Base-by-base conservation (phyloP, 371 early-diverging fungal species). In the Zychaea mexicana region DNA sequence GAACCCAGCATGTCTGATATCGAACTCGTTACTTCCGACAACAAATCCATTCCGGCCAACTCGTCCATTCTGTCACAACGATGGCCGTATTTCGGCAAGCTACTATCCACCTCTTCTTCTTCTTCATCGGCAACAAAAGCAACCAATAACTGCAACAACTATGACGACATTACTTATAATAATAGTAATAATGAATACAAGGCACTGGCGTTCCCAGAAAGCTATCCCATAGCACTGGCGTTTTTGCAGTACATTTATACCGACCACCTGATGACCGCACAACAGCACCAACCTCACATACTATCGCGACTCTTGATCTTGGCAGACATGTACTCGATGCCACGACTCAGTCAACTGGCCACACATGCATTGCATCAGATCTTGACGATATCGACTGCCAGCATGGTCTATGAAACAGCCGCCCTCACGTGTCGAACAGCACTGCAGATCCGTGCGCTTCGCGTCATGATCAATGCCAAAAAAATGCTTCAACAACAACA, bases 171-270 rank as follows among this genome's bases (percentile, higher is more conserved):
- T n/a, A 3, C 7, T 1, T 17, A 42, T 42, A 42, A 42, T 42
- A 24, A 22, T 4, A 49, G 24, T 49, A 13, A 49, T 22, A 19
- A 49, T 6, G 49, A 49, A 22, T 49, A 49, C 49, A 49, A 49
- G 31, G 72, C 80, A 4, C 60, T 86, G 21, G 65, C 74, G 0
- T 81, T 89, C 32, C 88, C 90, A 0, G 91, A 87, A 33, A 76
- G 83, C 32, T 88, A 88, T 56, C 68, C 83, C n/a, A 86, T 87
- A 9, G 83, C 88, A 19, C 64, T 82, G 56, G 86, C 89, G 8
- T 90, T 92, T 61, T 70, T 91, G 13, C 90, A 90, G 55, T 92
- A 81, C 36, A 68, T 92, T 52, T 91, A 92, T 65, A 91, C 93
- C 0, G 90, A 88, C 64, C 84, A 87, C 65, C 71, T 92, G n/a